Conservation (phyloP, 2,329 filamentous ascomycete genomes). For the Pseudogymnoascus sp. region DNA sequence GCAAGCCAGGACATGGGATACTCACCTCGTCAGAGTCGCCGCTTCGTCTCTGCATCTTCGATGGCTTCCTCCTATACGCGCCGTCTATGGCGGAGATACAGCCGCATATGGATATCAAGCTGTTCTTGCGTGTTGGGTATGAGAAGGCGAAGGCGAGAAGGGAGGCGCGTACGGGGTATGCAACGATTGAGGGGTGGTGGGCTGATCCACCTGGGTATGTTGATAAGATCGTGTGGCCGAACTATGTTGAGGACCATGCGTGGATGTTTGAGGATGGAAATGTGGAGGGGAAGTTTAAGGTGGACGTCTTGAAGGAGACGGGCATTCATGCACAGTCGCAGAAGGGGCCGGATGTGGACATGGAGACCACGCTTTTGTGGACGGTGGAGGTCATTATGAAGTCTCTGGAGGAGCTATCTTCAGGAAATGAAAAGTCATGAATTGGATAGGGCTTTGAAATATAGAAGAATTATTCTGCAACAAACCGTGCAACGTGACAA, state of each 20-base stretch:
- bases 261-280: conserved; percentile 69
- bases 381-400: conserved; percentile 54
- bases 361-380: conserved; percentile 59
- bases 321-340: conserved; percentile 43
- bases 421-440: background rate
- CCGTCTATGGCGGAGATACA: conserved; percentile 43
- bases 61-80: conserved; percentile 82
- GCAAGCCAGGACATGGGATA: conserved; percentile 38
- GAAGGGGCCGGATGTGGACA: conserved; percentile 43
- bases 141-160: conserved; percentile 55
- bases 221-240: conserved; percentile 91
- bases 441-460: background rate
- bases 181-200: conserved; percentile 88
- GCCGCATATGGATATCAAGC: conserved; percentile 59
- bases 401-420: conserved; percentile 20
- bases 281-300: conserved; percentile 48
- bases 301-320: conserved; percentile 36
- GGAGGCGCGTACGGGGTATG: conserved; percentile 65
- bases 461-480: background rate
- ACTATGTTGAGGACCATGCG: conserved; percentile 73
- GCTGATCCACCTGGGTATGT: conserved; percentile 89
- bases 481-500: background rate
- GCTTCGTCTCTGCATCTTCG: conserved; percentile 59
- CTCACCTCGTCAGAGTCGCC: conserved; percentile 10
- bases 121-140: conserved; percentile 69